These are phyloP conservation scores for Candida namnaoensis DNA, from an alignment of 805 yeast genomes.

Conservation along the genomic window DNA sequence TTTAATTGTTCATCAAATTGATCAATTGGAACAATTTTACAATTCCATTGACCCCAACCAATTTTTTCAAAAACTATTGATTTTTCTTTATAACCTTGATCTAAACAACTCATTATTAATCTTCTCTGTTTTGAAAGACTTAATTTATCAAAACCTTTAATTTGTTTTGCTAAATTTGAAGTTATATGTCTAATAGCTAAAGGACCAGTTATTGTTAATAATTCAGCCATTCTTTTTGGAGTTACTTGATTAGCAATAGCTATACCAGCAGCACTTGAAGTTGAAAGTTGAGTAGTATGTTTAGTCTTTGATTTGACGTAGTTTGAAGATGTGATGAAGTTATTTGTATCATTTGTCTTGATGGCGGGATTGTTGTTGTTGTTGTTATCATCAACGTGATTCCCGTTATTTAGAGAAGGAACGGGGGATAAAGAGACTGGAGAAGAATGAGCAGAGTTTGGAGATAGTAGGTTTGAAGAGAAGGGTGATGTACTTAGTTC, in stretches of 20 bases:
- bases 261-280: constrained; percentile 81
- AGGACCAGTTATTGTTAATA: constrained; percentile 72
- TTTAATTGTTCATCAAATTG: constrained; percentile 30
- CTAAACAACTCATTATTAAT: constrained; percentile 83
- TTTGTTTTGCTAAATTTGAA: constrained; percentile 62
- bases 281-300: constrained; percentile 37
- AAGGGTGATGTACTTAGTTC: no score
- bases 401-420: no score
- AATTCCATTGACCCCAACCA: constrained; percentile 99
- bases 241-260: constrained; percentile 85
- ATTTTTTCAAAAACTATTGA: constrained; percentile 77
- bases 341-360: background rate
- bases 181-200: constrained; percentile 87
- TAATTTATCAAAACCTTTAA: constrained; percentile 70
- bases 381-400: no score
- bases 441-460: no score
- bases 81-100: constrained; percentile 47
- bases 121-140: constrained; percentile 86
- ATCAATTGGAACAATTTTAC: constrained; percentile 37
- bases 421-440: no score
- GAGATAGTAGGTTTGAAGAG: no score
- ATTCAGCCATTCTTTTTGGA: constrained; percentile 62
- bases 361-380: background rate
- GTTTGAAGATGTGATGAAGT: constrained; percentile 16
- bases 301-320: constrained; percentile 17